Percentiles rank a stretch among this genome's conserved stretches.
Conservation (phyloP, 305 asterid genomes). For the Solanum chacoense region DNA sequence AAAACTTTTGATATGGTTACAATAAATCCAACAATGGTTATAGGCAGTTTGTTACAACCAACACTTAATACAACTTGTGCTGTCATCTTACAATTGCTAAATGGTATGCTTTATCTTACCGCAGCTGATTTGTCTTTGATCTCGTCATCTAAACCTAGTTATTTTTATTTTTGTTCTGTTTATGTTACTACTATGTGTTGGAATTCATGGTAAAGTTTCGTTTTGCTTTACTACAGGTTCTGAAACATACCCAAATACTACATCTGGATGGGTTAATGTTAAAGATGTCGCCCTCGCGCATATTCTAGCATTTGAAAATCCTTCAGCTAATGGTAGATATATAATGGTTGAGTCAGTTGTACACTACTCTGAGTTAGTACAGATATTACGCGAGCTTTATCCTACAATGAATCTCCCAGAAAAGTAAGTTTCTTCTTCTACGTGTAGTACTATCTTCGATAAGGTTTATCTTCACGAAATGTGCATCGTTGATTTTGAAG, state of each 20-base stretch:
- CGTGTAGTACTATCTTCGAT: neutral
- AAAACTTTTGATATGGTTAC: slow-evolving; percentile 27
- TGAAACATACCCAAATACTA: slow-evolving; percentile 31
- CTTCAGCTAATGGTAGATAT: slow-evolving; percentile 47
- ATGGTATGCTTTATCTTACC: slow-evolving; percentile 10
- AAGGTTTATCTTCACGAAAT: neutral
- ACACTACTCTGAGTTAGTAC: slow-evolving; percentile 30
- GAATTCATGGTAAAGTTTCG: neutral
- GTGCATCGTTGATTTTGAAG: neutral
- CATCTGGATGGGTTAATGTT: slow-evolving; percentile 42
- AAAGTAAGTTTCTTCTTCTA: slow-evolving; percentile 18
- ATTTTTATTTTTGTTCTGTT: neutral
- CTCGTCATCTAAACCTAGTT: neutral
- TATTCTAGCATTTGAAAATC: slow-evolving; percentile 40
- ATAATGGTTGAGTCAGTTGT: slow-evolving; percentile 29
- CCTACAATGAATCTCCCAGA: slow-evolving; percentile 34
- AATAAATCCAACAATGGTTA: slow-evolving; percentile 32
- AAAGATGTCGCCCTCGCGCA: slow-evolving; percentile 55
- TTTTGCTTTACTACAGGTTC: slow-evolving; percentile 23
- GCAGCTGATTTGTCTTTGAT: neutral
- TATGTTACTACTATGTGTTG: neutral
- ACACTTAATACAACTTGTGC: slow-evolving; percentile 28
- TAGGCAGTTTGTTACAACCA: slow-evolving; percentile 32
- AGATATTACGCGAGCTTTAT: slow-evolving; percentile 26
- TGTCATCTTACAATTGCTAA: slow-evolving; percentile 14